phyloP scores from a whole-genome alignment of 352 stramenopile species.

The Pythium phragmitis region DNA sequence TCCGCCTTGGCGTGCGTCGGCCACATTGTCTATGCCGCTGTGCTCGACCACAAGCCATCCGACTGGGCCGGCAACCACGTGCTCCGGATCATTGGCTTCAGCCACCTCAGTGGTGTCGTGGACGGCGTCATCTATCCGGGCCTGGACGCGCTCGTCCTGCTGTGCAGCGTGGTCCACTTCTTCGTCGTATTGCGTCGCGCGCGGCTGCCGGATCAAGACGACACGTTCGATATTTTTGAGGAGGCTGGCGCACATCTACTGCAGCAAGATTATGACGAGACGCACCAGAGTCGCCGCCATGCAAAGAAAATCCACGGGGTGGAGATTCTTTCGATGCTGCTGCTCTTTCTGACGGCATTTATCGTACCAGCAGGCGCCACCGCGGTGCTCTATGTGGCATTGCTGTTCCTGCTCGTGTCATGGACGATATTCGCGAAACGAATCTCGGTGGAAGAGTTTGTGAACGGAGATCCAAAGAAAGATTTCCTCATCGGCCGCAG shows the following conservation, averaged over 20 bases:
- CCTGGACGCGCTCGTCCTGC: slow-evolving; percentile 60
- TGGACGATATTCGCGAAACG: slow-evolving; percentile 69
- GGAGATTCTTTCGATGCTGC: slow-evolving; percentile 43
- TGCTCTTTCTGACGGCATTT: slow-evolving; percentile 66
- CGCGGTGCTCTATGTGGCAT: slow-evolving; percentile 55
- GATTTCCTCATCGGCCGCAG: slow-evolving; percentile 47
- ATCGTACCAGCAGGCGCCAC: slow-evolving; percentile 56
- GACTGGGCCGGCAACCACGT: slow-evolving; percentile 18
- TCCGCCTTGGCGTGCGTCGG: slow-evolving; percentile 41
- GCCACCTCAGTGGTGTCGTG: slow-evolving; percentile 31
- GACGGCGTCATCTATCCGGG: slow-evolving; percentile 50
- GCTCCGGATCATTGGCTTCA: slow-evolving; percentile 45
- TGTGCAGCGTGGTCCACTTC: slow-evolving; percentile 55
- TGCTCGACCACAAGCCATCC: slow-evolving; percentile 10
- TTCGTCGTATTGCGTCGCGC: slow-evolving; percentile 59
- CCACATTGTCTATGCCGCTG: slow-evolving; percentile 39
- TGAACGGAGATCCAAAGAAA: slow-evolving; percentile 10
- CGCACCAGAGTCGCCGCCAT: slow-evolving; percentile 28
- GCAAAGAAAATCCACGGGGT: slow-evolving; percentile 33
- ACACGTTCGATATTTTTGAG: slow-evolving; percentile 55
- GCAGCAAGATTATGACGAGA: slow-evolving; percentile 32
- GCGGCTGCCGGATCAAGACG: slow-evolving; percentile 28
- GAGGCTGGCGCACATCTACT: slow-evolving; percentile 45
- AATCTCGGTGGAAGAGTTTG: slow-evolving; percentile 59
- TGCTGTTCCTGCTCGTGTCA: slow-evolving; percentile 53